Evolutionary conservation across 495 filamentous ascomycete genomes (phyloP).

Genomic region (Aspergillus saccharolyticus): DNA sequence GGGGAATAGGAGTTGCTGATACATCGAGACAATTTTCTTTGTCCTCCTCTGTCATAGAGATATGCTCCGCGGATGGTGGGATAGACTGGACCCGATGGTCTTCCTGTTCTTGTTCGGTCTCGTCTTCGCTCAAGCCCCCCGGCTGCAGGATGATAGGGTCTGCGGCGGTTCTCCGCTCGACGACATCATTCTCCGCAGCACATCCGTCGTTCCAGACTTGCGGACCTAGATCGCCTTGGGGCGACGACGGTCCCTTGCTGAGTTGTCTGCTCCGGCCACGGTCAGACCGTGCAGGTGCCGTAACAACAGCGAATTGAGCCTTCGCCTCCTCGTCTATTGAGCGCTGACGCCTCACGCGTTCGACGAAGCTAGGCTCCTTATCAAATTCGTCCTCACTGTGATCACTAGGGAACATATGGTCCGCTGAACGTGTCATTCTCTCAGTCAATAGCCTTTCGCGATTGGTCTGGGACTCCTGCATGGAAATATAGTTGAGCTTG

Average conservation of each 20-base stretch:
- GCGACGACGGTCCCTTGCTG: constrained; percentile 5
- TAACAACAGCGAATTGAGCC: constrained; percentile 38
- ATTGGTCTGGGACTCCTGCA: constrained; percentile 47
- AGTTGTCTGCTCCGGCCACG: constrained; percentile 6
- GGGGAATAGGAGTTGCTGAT: constrained; percentile 23
- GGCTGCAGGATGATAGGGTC: constrained; percentile 4
- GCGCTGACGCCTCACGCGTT: constrained; percentile 32
- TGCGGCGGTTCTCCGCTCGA: constrained; percentile 11
- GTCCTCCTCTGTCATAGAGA: constrained; percentile 40
- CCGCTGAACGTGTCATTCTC: constrained; percentile 38
- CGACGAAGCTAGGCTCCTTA: constrained; percentile 40
- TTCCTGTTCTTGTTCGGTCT: constrained; percentile 50
- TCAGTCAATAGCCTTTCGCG: constrained; percentile 31
- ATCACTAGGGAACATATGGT: constrained; percentile 35
- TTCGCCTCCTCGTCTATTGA: constrained; percentile 34
- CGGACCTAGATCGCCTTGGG: constrained; percentile 2
- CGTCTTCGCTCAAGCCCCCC: constrained; percentile 41
- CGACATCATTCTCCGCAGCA: constrained; percentile 8
- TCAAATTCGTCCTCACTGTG: constrained; percentile 45
- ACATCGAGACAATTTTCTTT: constrained; percentile 45
- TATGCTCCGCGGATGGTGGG: constrained; percentile 20
- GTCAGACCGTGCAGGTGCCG: constrained; percentile 29
- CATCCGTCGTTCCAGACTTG: constrained; percentile 6
- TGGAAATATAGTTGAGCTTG: constrained; percentile 44
- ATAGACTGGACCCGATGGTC: constrained; percentile 30